Base-by-base conservation (phyloP, 1,284 basidiomycete genomes). In the Malassezia slooffiae region DNA sequence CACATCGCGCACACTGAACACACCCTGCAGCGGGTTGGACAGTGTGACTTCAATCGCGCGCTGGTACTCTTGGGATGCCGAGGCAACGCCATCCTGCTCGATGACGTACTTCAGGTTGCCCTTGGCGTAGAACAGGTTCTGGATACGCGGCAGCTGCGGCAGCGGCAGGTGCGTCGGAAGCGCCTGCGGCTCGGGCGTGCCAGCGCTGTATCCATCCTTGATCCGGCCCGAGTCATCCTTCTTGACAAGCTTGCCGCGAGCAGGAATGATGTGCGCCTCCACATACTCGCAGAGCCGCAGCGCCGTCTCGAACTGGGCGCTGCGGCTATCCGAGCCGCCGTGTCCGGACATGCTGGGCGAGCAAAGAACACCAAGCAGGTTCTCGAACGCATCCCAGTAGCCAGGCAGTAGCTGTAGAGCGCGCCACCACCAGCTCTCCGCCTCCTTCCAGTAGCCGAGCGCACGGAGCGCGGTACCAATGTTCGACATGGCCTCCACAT, bases 391-490 rank as follows among this genome's bases (percentile, higher is more conserved):
- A 43, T 73, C 72, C 70, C 71, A 73, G 50, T 72, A 73, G 29
- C 69, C 67, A 11, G 74, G 74, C 22, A 71, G 58, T 7, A 74
- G 48, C 35, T 67, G 62, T 36, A 75, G 66, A 8, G 74, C 74
- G 35, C 68, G 70, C 70, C 70, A 71, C 74, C 74, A 75, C 73
- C 73, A 75, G 20, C 52, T 55, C 47, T 74, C 70, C 1, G 74
- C 74, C 31, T 74, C 72, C 5, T 55, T 43, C 45, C 61, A 62
- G 7, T 62, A 57, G 38, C 72, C 65, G 43, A 73, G 57, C 5
- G 73, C 72, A 16, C 73, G 70, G 38, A 75, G 60, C 5, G 75
- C 74, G 7, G 74, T 75, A 5, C 76, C 76, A 29, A 77, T 73
- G 52, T 78, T 78, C 42, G 71, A 50, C 54, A 68, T 67, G 34